Conservation (phyloP, 106 monocot genomes). For the Allium sativum region DNA sequence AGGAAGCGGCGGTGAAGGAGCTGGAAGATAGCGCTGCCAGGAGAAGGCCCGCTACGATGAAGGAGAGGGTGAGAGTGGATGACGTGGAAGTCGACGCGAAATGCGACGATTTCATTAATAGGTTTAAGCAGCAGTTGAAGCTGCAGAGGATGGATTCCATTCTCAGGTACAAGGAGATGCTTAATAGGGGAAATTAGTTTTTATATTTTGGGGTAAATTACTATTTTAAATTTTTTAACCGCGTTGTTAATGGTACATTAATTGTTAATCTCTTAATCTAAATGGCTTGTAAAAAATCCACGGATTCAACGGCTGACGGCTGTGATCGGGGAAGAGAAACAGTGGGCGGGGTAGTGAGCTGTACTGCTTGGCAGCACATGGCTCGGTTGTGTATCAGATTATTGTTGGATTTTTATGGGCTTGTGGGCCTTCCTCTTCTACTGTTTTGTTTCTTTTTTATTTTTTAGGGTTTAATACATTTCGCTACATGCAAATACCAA, state of each 20-base stretch:
- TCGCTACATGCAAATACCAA: too few relatives aligned
- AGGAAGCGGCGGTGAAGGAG: conserved; percentile 27
- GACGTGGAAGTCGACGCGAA: conserved; percentile 51
- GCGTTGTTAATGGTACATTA: too few relatives aligned
- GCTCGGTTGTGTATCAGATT: too few relatives aligned
- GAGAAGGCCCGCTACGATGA: conserved; percentile 1
- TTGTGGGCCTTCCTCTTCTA: too few relatives aligned
- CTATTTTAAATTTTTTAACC: background rate
- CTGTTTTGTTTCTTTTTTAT: too few relatives aligned
- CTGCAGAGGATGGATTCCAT: conserved; percentile 66
- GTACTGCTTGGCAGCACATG: background rate
- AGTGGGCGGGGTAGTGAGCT: background rate
- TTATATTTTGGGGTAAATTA: background rate
- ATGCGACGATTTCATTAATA: conserved; percentile 73
- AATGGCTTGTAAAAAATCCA: too few relatives aligned
- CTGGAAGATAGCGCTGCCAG: conserved; percentile 12
- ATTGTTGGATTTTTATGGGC: too few relatives aligned
- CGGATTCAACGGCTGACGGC: background rate
- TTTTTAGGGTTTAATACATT: too few relatives aligned
- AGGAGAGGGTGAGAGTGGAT: conserved; percentile 4
- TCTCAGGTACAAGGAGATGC: conserved; percentile 51
- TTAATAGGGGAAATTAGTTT: conserved; percentile 7
- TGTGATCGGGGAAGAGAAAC: background rate
- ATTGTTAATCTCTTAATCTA: too few relatives aligned
- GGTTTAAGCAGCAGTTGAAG: conserved; percentile 62